phyloP scores from a whole-genome alignment of 352 stramenopile genomes.

The Globisporangium ultimum region DNA sequence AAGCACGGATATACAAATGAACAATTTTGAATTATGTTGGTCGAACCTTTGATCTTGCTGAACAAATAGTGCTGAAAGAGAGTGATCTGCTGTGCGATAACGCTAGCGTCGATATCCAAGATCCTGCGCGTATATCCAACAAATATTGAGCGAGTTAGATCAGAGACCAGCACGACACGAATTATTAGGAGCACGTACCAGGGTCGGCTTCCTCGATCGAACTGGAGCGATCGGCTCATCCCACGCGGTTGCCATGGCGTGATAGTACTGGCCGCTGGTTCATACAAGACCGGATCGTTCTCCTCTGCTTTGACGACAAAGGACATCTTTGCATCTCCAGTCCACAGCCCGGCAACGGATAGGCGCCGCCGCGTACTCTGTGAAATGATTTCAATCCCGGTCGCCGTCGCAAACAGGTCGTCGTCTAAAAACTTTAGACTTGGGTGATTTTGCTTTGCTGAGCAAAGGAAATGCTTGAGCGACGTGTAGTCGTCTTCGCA shows the following conservation, averaged over 20 bases:
- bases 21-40: no score
- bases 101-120: conserved; percentile 70
- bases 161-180: background rate
- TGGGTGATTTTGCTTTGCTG: conserved; percentile 55
- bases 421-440: conserved; percentile 71
- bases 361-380: conserved; percentile 69
- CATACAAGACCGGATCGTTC: conserved; percentile 21
- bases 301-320: conserved; percentile 59
- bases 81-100: conserved; percentile 83
- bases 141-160: background rate
- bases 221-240: conserved; percentile 29
- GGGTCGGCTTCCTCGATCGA: conserved; percentile 29
- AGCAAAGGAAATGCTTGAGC: conserved; percentile 68
- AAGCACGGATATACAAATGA: no score
- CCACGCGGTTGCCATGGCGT: conserved; percentile 54
- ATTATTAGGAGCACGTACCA: conserved; percentile 38
- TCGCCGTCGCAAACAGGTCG: conserved; percentile 59
- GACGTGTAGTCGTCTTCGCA: conserved; percentile 73
- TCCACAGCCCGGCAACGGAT: conserved; percentile 76
- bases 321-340: conserved; percentile 48
- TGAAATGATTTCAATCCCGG: conserved; percentile 75
- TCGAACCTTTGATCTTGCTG: conserved; percentile 80
- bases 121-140: conserved; percentile 37
- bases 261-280: conserved; percentile 30
- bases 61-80: conserved; percentile 86